Base-by-base conservation (phyloP, 345 rosid genomes). In the Eucalyptus tenuipes region DNA sequence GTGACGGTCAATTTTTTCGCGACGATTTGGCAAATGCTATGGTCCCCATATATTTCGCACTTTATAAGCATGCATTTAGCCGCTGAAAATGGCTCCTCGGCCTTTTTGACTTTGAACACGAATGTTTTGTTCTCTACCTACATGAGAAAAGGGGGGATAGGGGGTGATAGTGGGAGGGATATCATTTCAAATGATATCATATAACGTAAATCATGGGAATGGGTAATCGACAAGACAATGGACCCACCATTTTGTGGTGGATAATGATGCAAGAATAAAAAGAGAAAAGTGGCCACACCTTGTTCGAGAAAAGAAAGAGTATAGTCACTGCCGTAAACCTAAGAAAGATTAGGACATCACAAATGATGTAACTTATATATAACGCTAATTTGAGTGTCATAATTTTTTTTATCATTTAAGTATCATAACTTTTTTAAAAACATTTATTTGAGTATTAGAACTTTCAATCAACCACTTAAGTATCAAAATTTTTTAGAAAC, bases 161-260 rank as follows among this genome's bases (percentile, higher is more conserved):
- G 29, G 29, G 40, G 93, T 50, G 89, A 52, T 25, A 29, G 64
- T 82, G 85, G 88, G 55, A 53, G 89, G 40, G 88, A n/a, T 55
- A 84, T 57, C 53, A 80, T 53, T 14, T 87, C 87, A 71, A 71
- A 91, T 90, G 86, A 93, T 92, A 91, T 88, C 81, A 24, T 49
- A 22, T 22, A 57, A 86, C 61, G 85, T 86, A 91, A 57, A 92
- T 92, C 12, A 91, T 89, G 80, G 75, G 33, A 12, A 87, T 5
- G 87, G 90, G 89, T 90, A 86, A 20, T 90, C 93, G 91, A 89
- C 29, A 53, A 33, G 33, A 33, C 18, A 18, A 40, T 87, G 89
- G 89, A 49, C 90, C 92, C 91, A 55, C 90, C 71, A 8, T 42
- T 18, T 18, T 86, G 85, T 68, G 88, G 89, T 88, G 91, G 88